Base-by-base conservation (phyloP, 2,329 filamentous ascomycete species). In the Beauveria sp. region DNA sequence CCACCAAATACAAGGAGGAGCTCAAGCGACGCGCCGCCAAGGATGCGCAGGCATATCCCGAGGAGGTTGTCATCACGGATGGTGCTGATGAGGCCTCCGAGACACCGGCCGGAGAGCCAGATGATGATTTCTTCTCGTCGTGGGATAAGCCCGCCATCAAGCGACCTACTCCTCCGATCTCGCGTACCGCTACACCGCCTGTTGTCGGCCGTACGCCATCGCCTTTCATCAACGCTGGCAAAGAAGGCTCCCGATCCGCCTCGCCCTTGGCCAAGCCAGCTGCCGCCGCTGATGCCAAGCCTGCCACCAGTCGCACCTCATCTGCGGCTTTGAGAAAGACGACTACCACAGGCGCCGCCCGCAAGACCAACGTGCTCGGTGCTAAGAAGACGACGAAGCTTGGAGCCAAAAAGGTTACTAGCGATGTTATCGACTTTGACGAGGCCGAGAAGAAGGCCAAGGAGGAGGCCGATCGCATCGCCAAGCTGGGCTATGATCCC, bases 101-200 rank as follows among this genome's bases (percentile, higher is more conserved):
- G 66, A 96, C 91, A 12, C 90, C 93, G n/a, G 84, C 89, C 51
- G 89, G 86, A 67, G 92, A 96, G 67, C 81, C 85, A 24, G 93
- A 97, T 68, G 93, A 97, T 70, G 95, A 98, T 73, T 99, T 99
- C 81, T 99, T 99, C 78, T 96, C 93, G 10, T 97, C 92, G 0
- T 99, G 93, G 95, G 95, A 98, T 72, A 97, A 98, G 79, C 95
- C 95, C 24, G 85, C 92, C 5, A 96, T 99, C 77, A 99, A 98
- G 82, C 87, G 92, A 68, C 93, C 93, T 42, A 97, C 91, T 66
- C 96, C 96, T 67, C 93, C 95, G 18, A 84, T 95, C 49, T 97
- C 93, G 43, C 88, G 95, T 70, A 95, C 91, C 49, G 87, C 86
- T 57, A 98, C 95, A 3, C 93, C 93, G 16, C 88, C 90, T 3